A percentile compares a stretch with the other conserved stretches of the same genome.
Evolutionary conservation across 306 rosid genomes (phyloP).

Genomic region (Pterocarpus macrocarpus): DNA sequence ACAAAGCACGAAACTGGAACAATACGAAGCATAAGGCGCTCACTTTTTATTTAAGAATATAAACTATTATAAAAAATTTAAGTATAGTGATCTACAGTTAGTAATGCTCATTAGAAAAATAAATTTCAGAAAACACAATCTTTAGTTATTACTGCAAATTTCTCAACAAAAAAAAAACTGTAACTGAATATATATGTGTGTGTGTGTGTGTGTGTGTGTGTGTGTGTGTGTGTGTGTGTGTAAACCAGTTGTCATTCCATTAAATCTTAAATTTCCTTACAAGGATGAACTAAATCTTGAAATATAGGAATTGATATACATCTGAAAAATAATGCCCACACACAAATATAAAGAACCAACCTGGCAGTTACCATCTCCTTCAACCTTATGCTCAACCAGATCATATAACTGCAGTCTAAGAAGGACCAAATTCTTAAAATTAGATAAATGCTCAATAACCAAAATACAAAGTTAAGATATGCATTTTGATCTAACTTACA

Average conservation of each 20-base stretch:
- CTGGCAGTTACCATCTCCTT: conserved; percentile 99
- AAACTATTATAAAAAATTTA: background rate
- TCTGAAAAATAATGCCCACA: conserved; percentile 5
- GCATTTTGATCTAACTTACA: conserved; percentile 17
- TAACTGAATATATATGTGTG: background rate
- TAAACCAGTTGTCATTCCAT: background rate
- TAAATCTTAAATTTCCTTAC: conserved; percentile 4
- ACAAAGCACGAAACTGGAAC: conserved; percentile 90
- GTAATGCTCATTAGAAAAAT: conserved; percentile 27
- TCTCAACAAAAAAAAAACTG: background rate
- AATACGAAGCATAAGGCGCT: conserved; percentile 46
- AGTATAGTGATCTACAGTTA: conserved; percentile 11
- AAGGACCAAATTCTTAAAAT: conserved; percentile 46
- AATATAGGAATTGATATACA: conserved; percentile 29
- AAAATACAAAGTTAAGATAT: conserved; percentile 13
- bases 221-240: background rate
- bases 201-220: background rate
- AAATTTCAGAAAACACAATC: conserved; percentile 9
- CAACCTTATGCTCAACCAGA: conserved; percentile 81
- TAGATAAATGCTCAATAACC: conserved; percentile 34
- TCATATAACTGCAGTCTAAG: conserved; percentile 86
- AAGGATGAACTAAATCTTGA: conserved; percentile 27
- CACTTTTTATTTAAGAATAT: conserved; percentile 13
- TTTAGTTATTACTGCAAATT: conserved; percentile 17
- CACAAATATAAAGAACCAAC: conserved; percentile 56